These are phyloP conservation scores for Nakazawaea populi DNA, from an alignment of 805 yeast genomes.

Conservation along the genomic window DNA sequence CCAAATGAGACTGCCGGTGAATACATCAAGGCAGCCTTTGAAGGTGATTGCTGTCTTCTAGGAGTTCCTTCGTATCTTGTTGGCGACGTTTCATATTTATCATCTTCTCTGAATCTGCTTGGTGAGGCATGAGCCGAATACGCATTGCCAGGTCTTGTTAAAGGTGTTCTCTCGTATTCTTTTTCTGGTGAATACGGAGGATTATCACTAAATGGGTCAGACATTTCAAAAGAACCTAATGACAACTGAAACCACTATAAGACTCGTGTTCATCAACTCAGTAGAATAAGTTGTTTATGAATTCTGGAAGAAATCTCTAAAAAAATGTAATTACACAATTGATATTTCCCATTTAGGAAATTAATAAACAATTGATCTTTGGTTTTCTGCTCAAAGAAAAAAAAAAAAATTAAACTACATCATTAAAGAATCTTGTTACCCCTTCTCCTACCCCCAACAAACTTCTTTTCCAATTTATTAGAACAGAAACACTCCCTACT, in stretches of 20 bases:
- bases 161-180: constrained; percentile 13
- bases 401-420: too few relatives aligned
- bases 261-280: background rate
- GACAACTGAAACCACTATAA: too few relatives aligned
- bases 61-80: background rate
- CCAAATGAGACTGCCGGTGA: constrained; percentile 38
- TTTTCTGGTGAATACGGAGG: constrained; percentile 17
- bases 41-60: constrained; percentile 20
- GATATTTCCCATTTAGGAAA: background rate
- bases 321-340: too few relatives aligned
- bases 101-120: constrained; percentile 14
- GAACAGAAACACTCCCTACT: too few relatives aligned
- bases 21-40: constrained; percentile 31
- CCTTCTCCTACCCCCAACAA: too few relatives aligned
- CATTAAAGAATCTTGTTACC: too few relatives aligned
- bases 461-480: too few relatives aligned
- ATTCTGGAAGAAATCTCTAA: background rate
- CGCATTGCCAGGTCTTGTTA: constrained; percentile 23
- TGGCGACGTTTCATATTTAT: background rate
- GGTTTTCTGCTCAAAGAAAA: background rate
- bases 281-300: background rate
- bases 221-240: constrained; percentile 10
- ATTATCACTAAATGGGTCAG: constrained; percentile 22
- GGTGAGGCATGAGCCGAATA: constrained; percentile 27
- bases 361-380: background rate